Evolutionary conservation across 345 rosid species (phyloP), one percentile per base, ranked within the genome.

Genomic region (Isatis tinctoria): DNA sequence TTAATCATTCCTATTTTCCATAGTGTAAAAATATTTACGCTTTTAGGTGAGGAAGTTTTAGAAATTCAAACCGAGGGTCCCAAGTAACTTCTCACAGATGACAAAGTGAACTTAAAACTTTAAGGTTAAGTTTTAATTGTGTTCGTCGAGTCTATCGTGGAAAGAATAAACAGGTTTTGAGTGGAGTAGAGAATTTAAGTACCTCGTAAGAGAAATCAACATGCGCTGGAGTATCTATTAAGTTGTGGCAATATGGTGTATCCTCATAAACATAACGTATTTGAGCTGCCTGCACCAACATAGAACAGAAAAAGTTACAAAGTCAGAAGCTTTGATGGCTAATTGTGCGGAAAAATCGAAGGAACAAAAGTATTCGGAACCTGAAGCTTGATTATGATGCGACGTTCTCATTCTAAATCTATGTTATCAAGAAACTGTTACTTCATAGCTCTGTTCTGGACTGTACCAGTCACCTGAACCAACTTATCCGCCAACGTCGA

Each of bases 141-240:
- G 24, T 22, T 2, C 24, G 24, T 22, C 24, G 24, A 22, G 24
- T 22, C 24, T 22, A 22, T 22, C 24, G 1, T 22, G 24, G 24
- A 22, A 22, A 22, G 24, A 1, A 47, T 8, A 47, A 47, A 11
- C 8, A 17, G 26, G 9, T 18, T 47, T 47, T 26, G 3, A 18
- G 8, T 17, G 17, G 10, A 17, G 26, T 17, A 51, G 48, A 53
- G 51, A 60, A 70, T 41, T 54, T 11, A 30, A 56, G 62, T 86
- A 91, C 98, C 97, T 95, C 97, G 63, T 95, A 95, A 45, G 97
- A 90, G 83, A 95, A 95, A 83, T 95, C 99, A 28, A 95, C 97
- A 74, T 92, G 99, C 10, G 97, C 97, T 5, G 99, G 97, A 60
- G 99, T 95, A 76, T 95, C 99, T 72, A 95, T 95, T 54, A 95